These are phyloP conservation scores for Nitzschia palea DNA, from an alignment of 108 stramenopile genomes.

Conservation along the genomic window DNA sequence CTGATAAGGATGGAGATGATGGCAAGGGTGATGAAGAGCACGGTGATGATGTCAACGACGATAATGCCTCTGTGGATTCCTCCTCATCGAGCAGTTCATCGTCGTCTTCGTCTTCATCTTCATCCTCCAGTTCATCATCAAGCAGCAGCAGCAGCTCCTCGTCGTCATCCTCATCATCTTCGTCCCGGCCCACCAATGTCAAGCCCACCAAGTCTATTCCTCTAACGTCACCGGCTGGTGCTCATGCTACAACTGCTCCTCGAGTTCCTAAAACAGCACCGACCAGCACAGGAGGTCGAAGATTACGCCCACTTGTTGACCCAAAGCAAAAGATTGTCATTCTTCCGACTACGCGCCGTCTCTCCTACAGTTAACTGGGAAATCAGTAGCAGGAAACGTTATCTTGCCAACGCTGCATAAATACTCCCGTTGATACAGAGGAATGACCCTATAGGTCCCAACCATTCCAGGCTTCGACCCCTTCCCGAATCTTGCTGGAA, in stretches of 20 bases:
- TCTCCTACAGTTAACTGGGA: slow-evolving; percentile 6
- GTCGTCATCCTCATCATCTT: neutral
- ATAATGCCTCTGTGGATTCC: neutral
- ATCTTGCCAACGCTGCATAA: too few species aligned
- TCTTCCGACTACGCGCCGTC: neutral
- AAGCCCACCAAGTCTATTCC: too few species aligned
- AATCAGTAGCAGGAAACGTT: too few species aligned
- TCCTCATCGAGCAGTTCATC: neutral
- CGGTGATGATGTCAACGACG: neutral
- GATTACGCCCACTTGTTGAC: neutral
- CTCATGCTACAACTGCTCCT: too few species aligned
- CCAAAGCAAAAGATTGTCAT: slow-evolving; percentile 9
- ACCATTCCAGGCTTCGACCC: too few species aligned
- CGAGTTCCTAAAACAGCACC: neutral
- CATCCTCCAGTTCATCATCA: neutral
- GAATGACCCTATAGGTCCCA: too few species aligned
- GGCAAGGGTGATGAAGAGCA: neutral
- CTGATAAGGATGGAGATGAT: neutral
- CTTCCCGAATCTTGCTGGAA: too few species aligned
- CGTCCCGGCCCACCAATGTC: neutral
- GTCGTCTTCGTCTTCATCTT: neutral
- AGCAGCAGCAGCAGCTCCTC: neutral
- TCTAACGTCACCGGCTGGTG: too few species aligned
- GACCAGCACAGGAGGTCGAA: neutral
- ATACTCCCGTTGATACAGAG: too few species aligned